Evolutionary conservation across 73 alveolate species (phyloP).

Genomic region (Symbiodinium pilosum): DNA sequence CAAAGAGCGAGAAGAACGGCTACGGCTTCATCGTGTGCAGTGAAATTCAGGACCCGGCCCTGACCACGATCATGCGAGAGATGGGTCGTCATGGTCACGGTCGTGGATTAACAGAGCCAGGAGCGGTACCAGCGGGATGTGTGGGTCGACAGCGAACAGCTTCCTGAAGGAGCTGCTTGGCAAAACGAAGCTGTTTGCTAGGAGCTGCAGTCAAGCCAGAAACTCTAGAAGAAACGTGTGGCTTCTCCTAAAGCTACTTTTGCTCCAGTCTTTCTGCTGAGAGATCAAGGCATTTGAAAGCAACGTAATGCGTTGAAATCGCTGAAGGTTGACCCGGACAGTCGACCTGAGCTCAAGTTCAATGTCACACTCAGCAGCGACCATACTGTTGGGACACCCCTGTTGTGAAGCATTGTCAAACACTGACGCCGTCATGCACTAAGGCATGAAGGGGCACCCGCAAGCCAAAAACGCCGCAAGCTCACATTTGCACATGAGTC

Average conservation of each 20-base stretch:
- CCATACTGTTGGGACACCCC: too few species aligned
- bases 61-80: background rate
- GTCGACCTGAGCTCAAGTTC: conserved; percentile 55
- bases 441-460: conserved; percentile 74
- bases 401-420: background rate
- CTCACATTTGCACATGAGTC: background rate
- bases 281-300: background rate
- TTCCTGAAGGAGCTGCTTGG: conserved; percentile 46
- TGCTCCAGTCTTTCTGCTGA: background rate
- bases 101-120: background rate
- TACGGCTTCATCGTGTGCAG: conserved; percentile 60
- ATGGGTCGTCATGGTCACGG: background rate
- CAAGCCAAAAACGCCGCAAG: conserved; percentile 53
- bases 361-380: conserved; percentile 67
- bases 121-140: conserved; percentile 67
- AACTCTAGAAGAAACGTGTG: background rate
- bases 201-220: background rate
- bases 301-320: background rate
- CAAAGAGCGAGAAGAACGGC: conserved; percentile 80
- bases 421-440: background rate
- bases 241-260: background rate
- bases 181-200: background rate
- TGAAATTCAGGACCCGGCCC: conserved; percentile 46
- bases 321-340: conserved; percentile 27
- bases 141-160: conserved; percentile 52